Base-by-base conservation (phyloP, 371 early-diverging fungal species). In the Mortierella sp. region DNA sequence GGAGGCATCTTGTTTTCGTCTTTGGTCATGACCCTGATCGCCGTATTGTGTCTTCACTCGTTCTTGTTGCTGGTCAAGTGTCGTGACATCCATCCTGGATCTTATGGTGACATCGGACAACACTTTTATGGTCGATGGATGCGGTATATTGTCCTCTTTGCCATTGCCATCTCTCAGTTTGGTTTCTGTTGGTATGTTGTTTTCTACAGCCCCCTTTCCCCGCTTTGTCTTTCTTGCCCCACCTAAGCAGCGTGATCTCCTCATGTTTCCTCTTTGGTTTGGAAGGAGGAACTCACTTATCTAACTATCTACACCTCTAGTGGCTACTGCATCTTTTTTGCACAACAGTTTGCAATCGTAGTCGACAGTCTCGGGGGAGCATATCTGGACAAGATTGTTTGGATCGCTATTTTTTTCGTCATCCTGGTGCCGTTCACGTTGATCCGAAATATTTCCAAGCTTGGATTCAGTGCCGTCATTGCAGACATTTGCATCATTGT, bases 101-200 rank as follows among this genome's bases (percentile, higher is more conserved):
- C 93, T 62, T 97, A 93, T 84, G 96, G 96, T 66, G 97, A 97
- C 79, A 90, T 96, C 75, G 97, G 94, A 1, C 86, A 88, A 28
- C 82, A 86, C 3, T 77, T 95, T 44, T 95, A 92, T 73, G 97
- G 97, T 0, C 82, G 81, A 11, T 84, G 85, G 76, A 88, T 94
- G 89, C 83, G 94, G 68, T 77, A 81, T 28, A 66, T 92, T 12
- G 93, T 97, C 7, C 77, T 92, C 7, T 84, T 82, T 43, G 93
- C 94, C 0, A 92, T 97, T 67, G 91, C 92, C 48, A 74, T 96
- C 25, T 91, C 93, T 16, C 96, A 93, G 87, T 81, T 92, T 43
- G 96, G 96, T 4, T 95, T 94, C 64, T 88, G 90, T 69, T 92
- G 93, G 91, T 91, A 15, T 94, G 96, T 25, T 97, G 95, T 4